Evolutionary conservation across 805 yeast species (phyloP).

Genomic region (Lachancea fermentati): DNA sequence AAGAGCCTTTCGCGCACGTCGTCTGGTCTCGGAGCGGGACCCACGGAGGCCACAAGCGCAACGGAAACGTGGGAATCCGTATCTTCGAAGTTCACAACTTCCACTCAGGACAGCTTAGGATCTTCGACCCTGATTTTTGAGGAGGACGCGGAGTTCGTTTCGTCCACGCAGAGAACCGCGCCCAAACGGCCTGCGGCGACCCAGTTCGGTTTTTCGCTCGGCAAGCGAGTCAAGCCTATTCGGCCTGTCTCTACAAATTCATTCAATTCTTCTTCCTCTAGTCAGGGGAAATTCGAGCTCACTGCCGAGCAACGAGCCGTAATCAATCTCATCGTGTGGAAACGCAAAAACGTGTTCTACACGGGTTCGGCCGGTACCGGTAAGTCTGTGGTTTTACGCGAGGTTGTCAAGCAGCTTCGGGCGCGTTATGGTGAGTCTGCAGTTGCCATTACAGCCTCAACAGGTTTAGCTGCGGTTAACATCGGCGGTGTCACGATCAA

Average conservation of each 20-base stretch:
- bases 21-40: too few species aligned
- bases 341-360: conserved; percentile 54
- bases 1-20: conserved; percentile 11
- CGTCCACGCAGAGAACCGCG: conserved; percentile 3
- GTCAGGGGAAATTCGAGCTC: conserved; percentile 13
- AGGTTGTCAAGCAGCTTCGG: conserved; percentile 52
- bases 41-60: conserved; percentile 22
- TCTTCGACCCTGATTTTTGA: background rate
- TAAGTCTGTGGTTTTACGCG: conserved; percentile 62
- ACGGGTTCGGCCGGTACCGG: conserved; percentile 91
- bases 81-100: too few species aligned
- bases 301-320: conserved; percentile 49
- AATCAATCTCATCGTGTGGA: conserved; percentile 45
- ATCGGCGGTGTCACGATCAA: conserved; percentile 90
- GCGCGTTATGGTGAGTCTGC: conserved; percentile 38
- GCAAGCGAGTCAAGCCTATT: conserved; percentile 2
- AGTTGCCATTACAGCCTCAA: conserved; percentile 90
- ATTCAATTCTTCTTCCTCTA: background rate
- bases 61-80: conserved; percentile 8
- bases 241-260: too few species aligned
- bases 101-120: too few species aligned
- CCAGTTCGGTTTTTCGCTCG: conserved; percentile 4
- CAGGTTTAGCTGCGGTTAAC: conserved; percentile 93
- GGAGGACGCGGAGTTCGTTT: background rate
- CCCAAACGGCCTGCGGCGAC: conserved; percentile 3